Evolutionary conservation across 768 basidiomycete genomes (phyloP), one percentile per base, ranked within the genome.

Genomic region (Psilocybe cyanescens): DNA sequence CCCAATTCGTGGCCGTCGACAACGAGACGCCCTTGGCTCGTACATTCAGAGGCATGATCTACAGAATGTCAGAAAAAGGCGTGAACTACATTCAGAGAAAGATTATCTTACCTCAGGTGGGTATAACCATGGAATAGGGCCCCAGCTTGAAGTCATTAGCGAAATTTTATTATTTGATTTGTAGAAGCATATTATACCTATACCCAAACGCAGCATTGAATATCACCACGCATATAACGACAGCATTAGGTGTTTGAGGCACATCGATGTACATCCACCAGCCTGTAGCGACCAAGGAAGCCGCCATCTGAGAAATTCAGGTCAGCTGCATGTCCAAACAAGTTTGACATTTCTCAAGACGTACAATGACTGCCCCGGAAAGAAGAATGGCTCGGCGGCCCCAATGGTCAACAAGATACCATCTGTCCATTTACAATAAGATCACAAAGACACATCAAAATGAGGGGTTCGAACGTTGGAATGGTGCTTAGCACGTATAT

Each of bases 151-250:
- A 28, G n/a, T 28, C 7, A 39, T 44, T 4, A 56, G n/a, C 9
- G 24, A 28, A 39, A 16, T n/a, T 37, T 14, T 30, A 16, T 19
- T 7, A 30, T 50, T 17, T 24, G 4, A 48, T 17, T 39, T 0
- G 2, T 37, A 49, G 8, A 6, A 47, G 31, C 24, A 19, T 19
- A 57, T 67, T 17, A 35, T 67, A 87, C 85, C 90, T 93, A 70
- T 90, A 95, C 16, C 96, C 96, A 70, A 97, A 97, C 14, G 91
- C 92, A 33, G 95, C 94, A 64, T 99, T 98, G 83, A 90, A 98
- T 48, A 95, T 78, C 57, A 99, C 89, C 3, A 99, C 95, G 65
- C 91, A 95, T 2, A 84, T 71, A 2, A 98, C 95, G 8, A 97
- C 96, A 28, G 90, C 94, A 54, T 86, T 85, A 0, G 96, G 93